Evolutionary conservation across 495 filamentous ascomycete genomes (phyloP), one percentile per base, ranked within the genome.

Genomic region (Tuber brumale): DNA sequence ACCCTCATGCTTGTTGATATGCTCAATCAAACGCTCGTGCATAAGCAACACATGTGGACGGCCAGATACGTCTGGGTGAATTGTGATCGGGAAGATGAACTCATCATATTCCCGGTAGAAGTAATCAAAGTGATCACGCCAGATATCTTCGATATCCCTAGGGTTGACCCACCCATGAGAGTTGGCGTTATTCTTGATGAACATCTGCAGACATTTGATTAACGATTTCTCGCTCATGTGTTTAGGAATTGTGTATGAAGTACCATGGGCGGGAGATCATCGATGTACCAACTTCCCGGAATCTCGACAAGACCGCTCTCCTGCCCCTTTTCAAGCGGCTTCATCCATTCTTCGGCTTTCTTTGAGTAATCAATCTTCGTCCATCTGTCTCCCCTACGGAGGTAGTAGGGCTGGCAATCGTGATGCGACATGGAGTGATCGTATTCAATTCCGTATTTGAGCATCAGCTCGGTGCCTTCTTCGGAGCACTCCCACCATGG

Each of bases 1-100:
- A 5, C 91, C 91, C 78, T 92, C 90, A 74, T 92, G 91, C 72
- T 87, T 87, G 74, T 92, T 92, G 79, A 93, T 91, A 76, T 91
- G 87, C 76, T 92, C 90, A 76, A 93, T 92, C 74, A 92, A 85
- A 82, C 87, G 81, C 80, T 89, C 88, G 82, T 91, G 90, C 90
- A 92, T 91, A 70, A 90, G 84, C 70, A 92, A 82, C 21, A 91
- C 90, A 82, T 92, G 90, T 7, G 90, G 89, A 48, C 90, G 86
- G 37, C 90, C 90, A 73, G 86, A 88, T 18, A 92, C 89, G 82
- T 92, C 89, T 0, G 91, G 91, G 83, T 92, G 91, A 42, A 91
- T 89, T 6, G 88, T 90, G 84, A 92, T 91, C 0, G 90, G 90
- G 77, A 92, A 92, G 75, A 91, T 85, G 75, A 92, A 92, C 46